Evolutionary conservation across 352 stramenopile species (phyloP).

Genomic region (Globisporangium canariense): DNA sequence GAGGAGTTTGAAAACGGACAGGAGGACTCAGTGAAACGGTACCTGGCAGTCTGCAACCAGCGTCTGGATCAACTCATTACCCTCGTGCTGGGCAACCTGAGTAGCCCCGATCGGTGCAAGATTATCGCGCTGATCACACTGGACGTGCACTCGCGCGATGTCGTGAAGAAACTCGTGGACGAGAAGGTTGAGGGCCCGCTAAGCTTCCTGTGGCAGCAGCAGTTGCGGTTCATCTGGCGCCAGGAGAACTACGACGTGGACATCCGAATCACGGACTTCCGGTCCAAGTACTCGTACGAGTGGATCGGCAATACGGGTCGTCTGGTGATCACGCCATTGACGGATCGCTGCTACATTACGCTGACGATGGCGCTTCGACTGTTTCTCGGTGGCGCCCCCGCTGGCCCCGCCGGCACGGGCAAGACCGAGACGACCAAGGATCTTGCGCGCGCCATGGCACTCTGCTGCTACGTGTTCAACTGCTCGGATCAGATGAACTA

Average conservation of each 20-base stretch:
- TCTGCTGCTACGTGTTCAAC: constrained; percentile 90
- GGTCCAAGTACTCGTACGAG: constrained; percentile 92
- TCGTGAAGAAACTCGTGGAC: constrained; percentile 88
- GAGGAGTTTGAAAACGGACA: constrained; percentile 88
- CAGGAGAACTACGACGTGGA: constrained; percentile 94
- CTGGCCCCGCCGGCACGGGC: constrained; percentile 90
- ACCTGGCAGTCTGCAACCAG: constrained; percentile 75
- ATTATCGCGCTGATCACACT: constrained; percentile 96
- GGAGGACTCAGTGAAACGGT: constrained; percentile 85
- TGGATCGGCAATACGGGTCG: constrained; percentile 89
- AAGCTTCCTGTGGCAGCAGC: constrained; percentile 88
- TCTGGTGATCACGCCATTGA: constrained; percentile 95
- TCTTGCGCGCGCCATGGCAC: constrained; percentile 77
- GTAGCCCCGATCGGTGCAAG: constrained; percentile 89
- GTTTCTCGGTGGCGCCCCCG: constrained; percentile 94
- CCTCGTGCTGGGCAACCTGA: constrained; percentile 87
- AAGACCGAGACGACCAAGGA: constrained; percentile 89
- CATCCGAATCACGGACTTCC: constrained; percentile 96
- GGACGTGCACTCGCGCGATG: constrained; percentile 94
- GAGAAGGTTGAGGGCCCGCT: constrained; percentile 87
- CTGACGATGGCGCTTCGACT: constrained; percentile 94
- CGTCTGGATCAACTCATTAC: constrained; percentile 91
- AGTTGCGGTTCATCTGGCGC: constrained; percentile 88
- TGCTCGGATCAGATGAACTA: constrained; percentile 90
- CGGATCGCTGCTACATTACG: constrained; percentile 97